A percentile compares a stretch with the other conserved stretches of the same genome.
phyloP scores from a whole-genome alignment of 768 basidiomycete species.

The Astraeus odoratus region DNA sequence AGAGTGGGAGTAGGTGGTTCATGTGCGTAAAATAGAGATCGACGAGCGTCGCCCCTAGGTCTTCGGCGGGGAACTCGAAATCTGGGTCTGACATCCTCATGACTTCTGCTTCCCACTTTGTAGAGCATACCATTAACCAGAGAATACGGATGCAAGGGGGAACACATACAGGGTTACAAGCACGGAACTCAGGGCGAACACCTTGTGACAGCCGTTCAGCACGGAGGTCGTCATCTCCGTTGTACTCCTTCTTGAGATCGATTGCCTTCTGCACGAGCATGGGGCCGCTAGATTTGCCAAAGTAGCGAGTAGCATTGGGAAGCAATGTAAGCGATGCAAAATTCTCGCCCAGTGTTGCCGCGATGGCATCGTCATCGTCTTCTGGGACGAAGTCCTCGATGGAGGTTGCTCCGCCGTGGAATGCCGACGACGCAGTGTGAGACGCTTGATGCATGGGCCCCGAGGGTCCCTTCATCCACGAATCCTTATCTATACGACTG shows the following conservation, averaged over 20 bases:
- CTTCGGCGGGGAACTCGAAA: slow-evolving; percentile 43
- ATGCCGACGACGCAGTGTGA: slow-evolving; percentile 9
- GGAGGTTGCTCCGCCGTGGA: not conserved
- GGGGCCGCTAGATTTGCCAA: slow-evolving; percentile 37
- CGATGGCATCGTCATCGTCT: slow-evolving; percentile 23
- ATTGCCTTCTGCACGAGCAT: slow-evolving; percentile 41
- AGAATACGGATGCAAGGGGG: not conserved
- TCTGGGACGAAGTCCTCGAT: slow-evolving; percentile 20
- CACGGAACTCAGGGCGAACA: slow-evolving; percentile 17
- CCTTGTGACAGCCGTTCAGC: slow-evolving; percentile 4
- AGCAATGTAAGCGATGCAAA: slow-evolving; percentile 1
- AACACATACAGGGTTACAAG: slow-evolving; percentile 23
- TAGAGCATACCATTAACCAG: not conserved
- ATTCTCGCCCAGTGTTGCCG: not conserved
- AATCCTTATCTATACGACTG: slow-evolving; percentile 31
- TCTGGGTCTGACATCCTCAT: slow-evolving; percentile 14
- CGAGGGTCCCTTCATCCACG: slow-evolving; percentile 25
- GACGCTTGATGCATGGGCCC: slow-evolving; percentile 10
- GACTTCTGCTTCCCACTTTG: slow-evolving; percentile 24
- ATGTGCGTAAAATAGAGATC: slow-evolving; percentile 55
- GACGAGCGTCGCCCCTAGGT: slow-evolving; percentile 46
- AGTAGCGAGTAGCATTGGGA: slow-evolving; percentile 19
- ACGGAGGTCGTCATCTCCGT: slow-evolving; percentile 28
- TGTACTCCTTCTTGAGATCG: slow-evolving; percentile 52
- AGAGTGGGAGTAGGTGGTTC: slow-evolving; percentile 57